Conservation (phyloP, 192 early-diverging fungal species). For the Coemansia sp. region DNA sequence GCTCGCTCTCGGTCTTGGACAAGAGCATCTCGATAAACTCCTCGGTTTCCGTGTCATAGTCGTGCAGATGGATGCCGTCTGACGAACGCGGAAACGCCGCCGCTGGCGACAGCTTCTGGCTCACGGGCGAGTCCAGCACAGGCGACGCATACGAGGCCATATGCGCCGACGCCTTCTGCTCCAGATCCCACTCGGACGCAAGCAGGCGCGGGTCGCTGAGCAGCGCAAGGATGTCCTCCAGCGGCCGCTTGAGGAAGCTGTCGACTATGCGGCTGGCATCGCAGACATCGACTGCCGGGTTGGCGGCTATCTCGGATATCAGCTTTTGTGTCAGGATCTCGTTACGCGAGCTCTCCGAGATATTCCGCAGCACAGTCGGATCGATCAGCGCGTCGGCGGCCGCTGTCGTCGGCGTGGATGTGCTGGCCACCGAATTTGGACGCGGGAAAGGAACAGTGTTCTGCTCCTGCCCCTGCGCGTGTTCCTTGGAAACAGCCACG, state of each 20-base stretch:
- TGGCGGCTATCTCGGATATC: slow-evolving; percentile 29
- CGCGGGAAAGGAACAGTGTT: slow-evolving; percentile 27
- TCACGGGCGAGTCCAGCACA: slow-evolving; percentile 10
- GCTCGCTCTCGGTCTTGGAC: slow-evolving; percentile 48
- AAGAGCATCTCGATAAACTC: slow-evolving; percentile 51
- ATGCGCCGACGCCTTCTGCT: slow-evolving; percentile 23
- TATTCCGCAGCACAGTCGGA: slow-evolving; percentile 29
- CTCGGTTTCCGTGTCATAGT: slow-evolving; percentile 42
- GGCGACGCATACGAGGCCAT: slow-evolving; percentile 11
- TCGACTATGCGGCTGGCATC: slow-evolving; percentile 30
- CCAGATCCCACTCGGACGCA: slow-evolving; percentile 44
- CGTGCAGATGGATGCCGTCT: slow-evolving; percentile 26
- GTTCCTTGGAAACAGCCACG: slow-evolving; percentile 5
- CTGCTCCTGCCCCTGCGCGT: neutral
- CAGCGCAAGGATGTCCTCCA: slow-evolving; percentile 47
- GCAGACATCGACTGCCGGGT: slow-evolving; percentile 32
- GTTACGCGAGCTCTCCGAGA: slow-evolving; percentile 36
- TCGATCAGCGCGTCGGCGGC: slow-evolving; percentile 33
- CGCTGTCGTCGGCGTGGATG: neutral
- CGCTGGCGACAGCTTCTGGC: slow-evolving; percentile 14
- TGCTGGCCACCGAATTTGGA: slow-evolving; percentile 21
- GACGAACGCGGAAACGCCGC: neutral
- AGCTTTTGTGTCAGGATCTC: slow-evolving; percentile 49
- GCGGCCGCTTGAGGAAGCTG: slow-evolving; percentile 22
- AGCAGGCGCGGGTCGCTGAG: slow-evolving; percentile 39